These are phyloP conservation scores for Sugiyamaella smithiae DNA, from an alignment of 805 yeast genomes.

Conservation along the genomic window DNA sequence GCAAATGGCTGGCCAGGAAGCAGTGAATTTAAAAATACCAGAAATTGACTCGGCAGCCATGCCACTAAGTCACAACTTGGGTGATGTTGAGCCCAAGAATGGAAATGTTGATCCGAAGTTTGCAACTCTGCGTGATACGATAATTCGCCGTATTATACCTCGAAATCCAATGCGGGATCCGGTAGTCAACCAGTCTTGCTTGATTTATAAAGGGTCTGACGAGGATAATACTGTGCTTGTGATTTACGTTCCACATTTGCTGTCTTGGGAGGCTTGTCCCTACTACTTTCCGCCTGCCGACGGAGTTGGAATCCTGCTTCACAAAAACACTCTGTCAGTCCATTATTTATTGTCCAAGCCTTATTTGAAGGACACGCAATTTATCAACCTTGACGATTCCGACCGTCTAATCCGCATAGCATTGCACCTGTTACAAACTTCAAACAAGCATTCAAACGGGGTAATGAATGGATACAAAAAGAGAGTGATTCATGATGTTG, in stretches of 20 bases:
- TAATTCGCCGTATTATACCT: conserved; percentile 86
- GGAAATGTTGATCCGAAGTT: conserved; percentile 9
- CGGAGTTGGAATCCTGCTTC: conserved; percentile 68
- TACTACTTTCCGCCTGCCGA: conserved; percentile 85
- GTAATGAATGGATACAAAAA: conserved; percentile 81
- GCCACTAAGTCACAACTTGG: conserved; percentile 27
- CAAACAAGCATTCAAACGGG: conserved; percentile 80
- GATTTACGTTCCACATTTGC: conserved; percentile 75
- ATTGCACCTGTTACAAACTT: conserved; percentile 70
- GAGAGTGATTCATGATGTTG: conserved; percentile 82
- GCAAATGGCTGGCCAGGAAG: not conserved
- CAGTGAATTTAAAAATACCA: conserved; percentile 24
- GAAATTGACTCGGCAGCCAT: conserved; percentile 43
- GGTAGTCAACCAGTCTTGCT: conserved; percentile 81
- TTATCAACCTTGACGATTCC: conserved; percentile 7
- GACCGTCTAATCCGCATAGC: conserved; percentile 82
- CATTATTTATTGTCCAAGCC: conserved; percentile 66
- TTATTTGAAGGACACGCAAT: not conserved
- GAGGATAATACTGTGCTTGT: conserved; percentile 44
- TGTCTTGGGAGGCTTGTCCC: conserved; percentile 60
- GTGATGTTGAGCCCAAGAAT: conserved; percentile 22
- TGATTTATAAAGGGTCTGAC: conserved; percentile 37
- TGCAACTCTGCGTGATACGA: conserved; percentile 30
- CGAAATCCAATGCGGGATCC: conserved; percentile 85
- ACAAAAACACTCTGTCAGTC: conserved; percentile 51